Percentiles rank a stretch among this genome's conserved stretches.
Evolutionary conservation across 129 eudicot species (phyloP).

Genomic region (Logfia minima): DNA sequence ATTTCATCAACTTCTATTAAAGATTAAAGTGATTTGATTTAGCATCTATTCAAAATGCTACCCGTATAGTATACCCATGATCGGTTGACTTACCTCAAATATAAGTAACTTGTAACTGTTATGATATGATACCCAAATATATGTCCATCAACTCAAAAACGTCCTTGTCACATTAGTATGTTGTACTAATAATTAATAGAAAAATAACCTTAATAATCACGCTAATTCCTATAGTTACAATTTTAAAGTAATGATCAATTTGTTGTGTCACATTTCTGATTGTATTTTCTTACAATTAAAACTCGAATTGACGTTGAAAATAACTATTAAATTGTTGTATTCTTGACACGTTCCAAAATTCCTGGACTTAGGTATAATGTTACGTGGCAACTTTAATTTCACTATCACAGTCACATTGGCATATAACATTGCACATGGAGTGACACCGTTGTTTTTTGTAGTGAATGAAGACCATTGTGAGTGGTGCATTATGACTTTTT

Average conservation of each 20-base stretch:
- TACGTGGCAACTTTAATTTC: conserved; percentile 15
- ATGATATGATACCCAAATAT: neutral
- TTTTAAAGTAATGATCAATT: too few relatives aligned
- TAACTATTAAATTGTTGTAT: conserved; percentile 1
- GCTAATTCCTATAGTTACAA: neutral
- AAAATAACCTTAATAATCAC: neutral
- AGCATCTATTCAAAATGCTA: conserved; percentile 10
- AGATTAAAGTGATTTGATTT: conserved; percentile 1
- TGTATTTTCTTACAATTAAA: neutral
- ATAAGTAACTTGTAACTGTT: neutral
- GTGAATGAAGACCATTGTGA: conserved; percentile 39
- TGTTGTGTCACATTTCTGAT: neutral
- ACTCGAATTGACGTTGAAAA: neutral
- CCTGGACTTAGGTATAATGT: conserved; percentile 20
- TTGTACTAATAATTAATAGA: neutral
- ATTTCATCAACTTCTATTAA: neutral
- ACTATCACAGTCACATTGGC: conserved; percentile 29
- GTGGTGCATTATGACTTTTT: conserved; percentile 39
- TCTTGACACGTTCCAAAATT: conserved; percentile 35
- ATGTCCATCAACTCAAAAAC: neutral
- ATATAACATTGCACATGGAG: conserved; percentile 40
- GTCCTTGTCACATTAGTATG: neutral
- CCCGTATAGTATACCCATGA: conserved; percentile 10
- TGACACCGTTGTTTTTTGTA: neutral
- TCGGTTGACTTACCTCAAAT: conserved; percentile 1